A percentile compares a stretch with the other conserved stretches of the same genome.
These are phyloP conservation scores for Ceratocystis huliohia DNA, from an alignment of 2,329 filamentous ascomycete genomes.

Conservation along the genomic window DNA sequence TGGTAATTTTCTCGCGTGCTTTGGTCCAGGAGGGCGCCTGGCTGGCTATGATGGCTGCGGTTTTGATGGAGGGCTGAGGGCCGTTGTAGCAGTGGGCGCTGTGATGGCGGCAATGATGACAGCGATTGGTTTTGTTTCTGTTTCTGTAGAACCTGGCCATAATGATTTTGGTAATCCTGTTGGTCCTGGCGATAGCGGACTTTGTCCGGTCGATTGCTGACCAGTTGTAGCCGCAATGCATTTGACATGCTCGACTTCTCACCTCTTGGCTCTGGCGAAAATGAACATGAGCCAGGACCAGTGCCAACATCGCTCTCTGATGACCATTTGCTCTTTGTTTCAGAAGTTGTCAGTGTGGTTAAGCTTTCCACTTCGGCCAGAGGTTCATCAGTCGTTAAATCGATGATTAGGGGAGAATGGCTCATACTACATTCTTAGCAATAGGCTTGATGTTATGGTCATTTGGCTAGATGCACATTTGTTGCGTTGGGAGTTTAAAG, in stretches of 20 bases:
- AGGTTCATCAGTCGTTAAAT: slow-evolving; percentile 7
- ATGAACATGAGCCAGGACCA: not conserved
- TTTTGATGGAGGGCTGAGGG: not conserved
- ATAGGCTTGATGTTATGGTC: not conserved
- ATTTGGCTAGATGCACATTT: not conserved
- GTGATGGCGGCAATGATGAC: not conserved
- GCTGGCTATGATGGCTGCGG: not conserved
- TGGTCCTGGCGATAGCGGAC: not conserved
- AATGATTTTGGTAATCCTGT: not conserved
- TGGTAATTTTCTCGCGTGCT: not conserved
- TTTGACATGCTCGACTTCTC: not conserved
- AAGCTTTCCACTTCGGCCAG: not conserved
- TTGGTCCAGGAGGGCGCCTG: not conserved
- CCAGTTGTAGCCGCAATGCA: not conserved
- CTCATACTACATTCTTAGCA: not conserved
- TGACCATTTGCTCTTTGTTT: not conserved
- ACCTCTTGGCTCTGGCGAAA: too few species aligned
- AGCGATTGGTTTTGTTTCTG: not conserved
- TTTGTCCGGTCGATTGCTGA: not conserved
- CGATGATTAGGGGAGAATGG: slow-evolving; percentile 1
- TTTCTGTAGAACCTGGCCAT: not conserved
- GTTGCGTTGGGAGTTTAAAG: not conserved
- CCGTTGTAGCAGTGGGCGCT: not conserved
- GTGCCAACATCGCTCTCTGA: not conserved
- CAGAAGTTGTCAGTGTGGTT: not conserved